Percentiles rank a stretch among this genome's conserved stretches.
These are phyloP conservation scores for Malassezia caprae DNA, from an alignment of 1,284 basidiomycete genomes.

Conservation along the genomic window DNA sequence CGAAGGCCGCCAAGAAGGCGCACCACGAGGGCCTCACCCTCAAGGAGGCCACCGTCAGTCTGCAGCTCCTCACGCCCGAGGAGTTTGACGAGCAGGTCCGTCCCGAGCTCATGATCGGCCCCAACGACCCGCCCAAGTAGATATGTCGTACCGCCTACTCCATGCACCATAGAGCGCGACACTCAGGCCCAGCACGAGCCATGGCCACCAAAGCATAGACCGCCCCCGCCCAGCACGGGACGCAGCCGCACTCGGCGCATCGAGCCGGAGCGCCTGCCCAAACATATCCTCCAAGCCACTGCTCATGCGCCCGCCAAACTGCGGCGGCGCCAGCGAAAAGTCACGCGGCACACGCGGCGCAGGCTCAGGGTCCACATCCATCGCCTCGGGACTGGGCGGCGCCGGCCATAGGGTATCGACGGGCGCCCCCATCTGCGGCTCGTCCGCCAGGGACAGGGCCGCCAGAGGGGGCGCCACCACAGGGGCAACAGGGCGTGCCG, in stretches of 20 bases:
- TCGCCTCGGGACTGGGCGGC: background rate
- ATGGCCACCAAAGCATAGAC: background rate
- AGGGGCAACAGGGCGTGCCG: background rate
- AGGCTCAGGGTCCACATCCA: constrained; percentile 8
- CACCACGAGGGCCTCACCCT: constrained; percentile 94
- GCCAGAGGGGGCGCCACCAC: background rate
- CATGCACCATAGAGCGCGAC: background rate
- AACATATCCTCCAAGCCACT: constrained; percentile 39
- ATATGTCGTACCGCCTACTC: background rate
- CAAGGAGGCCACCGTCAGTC: constrained; percentile 81
- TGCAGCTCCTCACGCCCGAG: constrained; percentile 75
- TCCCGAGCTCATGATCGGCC: constrained; percentile 60
- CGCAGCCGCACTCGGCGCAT: background rate
- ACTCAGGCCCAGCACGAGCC: background rate
- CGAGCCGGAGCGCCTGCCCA: constrained; percentile 5
- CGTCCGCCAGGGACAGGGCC: constrained; percentile 4
- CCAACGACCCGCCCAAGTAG: constrained; percentile 30
- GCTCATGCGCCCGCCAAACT: constrained; percentile 26
- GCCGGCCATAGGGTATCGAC: constrained; percentile 1
- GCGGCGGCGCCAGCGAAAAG: constrained; percentile 30
- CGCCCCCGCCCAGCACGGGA: background rate
- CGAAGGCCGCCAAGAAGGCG: constrained; percentile 97
- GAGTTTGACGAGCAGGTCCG: constrained; percentile 93
- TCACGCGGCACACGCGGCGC: constrained; percentile 4
- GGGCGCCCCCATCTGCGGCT: background rate